Conservation (phyloP, 352 stramenopile species). For the Phytopythium kandeliae region DNA sequence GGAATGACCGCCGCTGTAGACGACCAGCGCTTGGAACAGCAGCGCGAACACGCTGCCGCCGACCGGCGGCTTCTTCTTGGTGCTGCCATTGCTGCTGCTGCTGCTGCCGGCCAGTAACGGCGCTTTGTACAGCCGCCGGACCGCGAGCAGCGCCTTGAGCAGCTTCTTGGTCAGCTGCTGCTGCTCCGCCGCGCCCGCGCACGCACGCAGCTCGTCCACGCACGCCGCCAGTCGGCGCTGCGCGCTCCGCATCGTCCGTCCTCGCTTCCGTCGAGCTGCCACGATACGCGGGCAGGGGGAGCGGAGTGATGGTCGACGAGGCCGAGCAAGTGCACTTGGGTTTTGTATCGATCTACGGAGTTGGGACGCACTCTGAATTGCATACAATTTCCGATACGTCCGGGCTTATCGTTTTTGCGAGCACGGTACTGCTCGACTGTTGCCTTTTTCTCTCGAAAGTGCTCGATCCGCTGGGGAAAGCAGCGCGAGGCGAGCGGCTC, state of each 20-base stretch:
- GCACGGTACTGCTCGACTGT: not conserved
- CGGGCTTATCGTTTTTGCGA: not conserved
- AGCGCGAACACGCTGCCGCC: constrained; percentile 51
- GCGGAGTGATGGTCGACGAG: not conserved
- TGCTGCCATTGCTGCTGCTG: not conserved
- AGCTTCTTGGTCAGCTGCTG: constrained; percentile 34
- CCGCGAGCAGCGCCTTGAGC: constrained; percentile 45
- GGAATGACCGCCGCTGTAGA: constrained; percentile 52
- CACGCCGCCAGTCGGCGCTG: constrained; percentile 37
- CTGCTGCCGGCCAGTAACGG: constrained; percentile 17
- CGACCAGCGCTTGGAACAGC: constrained; percentile 56
- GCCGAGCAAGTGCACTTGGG: too few species aligned
- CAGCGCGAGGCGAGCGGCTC: not conserved
- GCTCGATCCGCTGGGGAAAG: not conserved
- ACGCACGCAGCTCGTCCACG: constrained; percentile 38
- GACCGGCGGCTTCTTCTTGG: constrained; percentile 20
- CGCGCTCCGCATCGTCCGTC: constrained; percentile 25
- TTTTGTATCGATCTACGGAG: too few species aligned
- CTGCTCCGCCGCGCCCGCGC: constrained; percentile 20
- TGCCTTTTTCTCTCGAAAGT: constrained; percentile 1
- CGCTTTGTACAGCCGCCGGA: constrained; percentile 54
- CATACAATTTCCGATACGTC: not conserved
- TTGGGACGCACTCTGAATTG: too few species aligned
- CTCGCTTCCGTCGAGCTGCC: not conserved
- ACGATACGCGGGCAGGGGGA: not conserved